Base-by-base conservation (phyloP, 371 early-diverging fungal species). In the Neoconidiobolus thromboides region DNA sequence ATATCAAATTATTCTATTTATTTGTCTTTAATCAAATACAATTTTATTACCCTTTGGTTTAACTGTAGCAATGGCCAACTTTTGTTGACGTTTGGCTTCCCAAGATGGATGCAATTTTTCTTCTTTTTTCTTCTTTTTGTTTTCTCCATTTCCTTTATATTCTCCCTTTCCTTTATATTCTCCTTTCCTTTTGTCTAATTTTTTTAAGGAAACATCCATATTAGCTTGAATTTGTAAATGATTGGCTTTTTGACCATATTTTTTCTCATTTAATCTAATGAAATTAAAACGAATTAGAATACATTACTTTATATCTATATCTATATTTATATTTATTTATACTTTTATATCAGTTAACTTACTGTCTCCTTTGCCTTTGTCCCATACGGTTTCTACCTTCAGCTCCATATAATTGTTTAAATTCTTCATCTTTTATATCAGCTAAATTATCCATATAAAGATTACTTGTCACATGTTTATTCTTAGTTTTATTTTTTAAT, bases 51-150 rank as follows among this genome's bases (percentile, higher is more conserved):
- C 37, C n/a, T 51, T 51, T 7, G 52, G 52, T 7, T 7, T n/a
- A 36, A 38, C 5, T 14, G 3, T 36, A n/a, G 9, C n/a, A n/a
- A 51, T 51, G 9, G n/a, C 14, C 7, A 51, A 38, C n/a, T 51
- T 51, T n/a, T 51, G 52, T 36, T 36, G 14, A n/a, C 52, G 52
- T 38, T 51, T 51, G 37, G 52, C 52, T 36, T 51, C 52, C 52
- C 52, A 51, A n/a, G 52, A 51, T 7, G 52, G 52, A 51, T 51
- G 52, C 36, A 51, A n/a, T n/a, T 51, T 51, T 36, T 51, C 52
- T n/a, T 51, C 52, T 14, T 14, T 14, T 7, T 10, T 36, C 5
- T 14, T 14, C 36, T 51, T 51, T 14, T 14, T 7, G n/a, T 54
- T 54, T 54, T n/a, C 12, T n/a, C 36, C 3, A 3, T 40, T 40